phyloP scores from a whole-genome alignment of 352 stramenopile species.

The Thraustotheca clavata region DNA sequence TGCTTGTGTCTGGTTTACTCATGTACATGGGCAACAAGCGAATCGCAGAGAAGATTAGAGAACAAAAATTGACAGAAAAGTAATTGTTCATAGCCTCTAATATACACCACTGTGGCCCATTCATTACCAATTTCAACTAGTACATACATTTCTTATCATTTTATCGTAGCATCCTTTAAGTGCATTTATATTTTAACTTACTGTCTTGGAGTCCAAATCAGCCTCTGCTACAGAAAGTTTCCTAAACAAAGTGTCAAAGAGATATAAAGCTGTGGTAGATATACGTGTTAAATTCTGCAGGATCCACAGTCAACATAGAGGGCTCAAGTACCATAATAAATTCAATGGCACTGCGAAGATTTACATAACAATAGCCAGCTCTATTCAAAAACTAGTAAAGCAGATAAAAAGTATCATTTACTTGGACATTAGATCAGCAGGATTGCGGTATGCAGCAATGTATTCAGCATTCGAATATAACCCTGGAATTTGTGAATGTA shows the following conservation, averaged over 20 bases:
- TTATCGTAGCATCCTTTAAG: too few species aligned
- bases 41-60: neutral
- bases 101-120: neutral
- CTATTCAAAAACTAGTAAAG: constrained; percentile 26
- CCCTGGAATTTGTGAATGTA: constrained; percentile 82
- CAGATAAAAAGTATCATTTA: constrained; percentile 21
- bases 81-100: neutral
- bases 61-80: neutral
- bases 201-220: neutral
- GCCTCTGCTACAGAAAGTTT: too few species aligned
- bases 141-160: neutral
- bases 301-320: constrained; percentile 72
- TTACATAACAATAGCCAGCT: constrained; percentile 88
- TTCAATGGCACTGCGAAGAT: constrained; percentile 83
- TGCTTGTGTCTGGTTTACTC: constrained; percentile 54
- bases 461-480: constrained; percentile 88
- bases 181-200: too few species aligned
- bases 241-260: neutral
- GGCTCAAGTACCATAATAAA: constrained; percentile 83
- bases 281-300: constrained; percentile 71
- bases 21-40: constrained; percentile 55
- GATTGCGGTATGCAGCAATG: constrained; percentile 83
- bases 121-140: neutral
- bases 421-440: constrained; percentile 87
- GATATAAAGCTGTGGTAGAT: neutral